These are phyloP conservation scores for Penicillium goetzii DNA, from an alignment of 495 filamentous ascomycete species.

Conservation along the genomic window DNA sequence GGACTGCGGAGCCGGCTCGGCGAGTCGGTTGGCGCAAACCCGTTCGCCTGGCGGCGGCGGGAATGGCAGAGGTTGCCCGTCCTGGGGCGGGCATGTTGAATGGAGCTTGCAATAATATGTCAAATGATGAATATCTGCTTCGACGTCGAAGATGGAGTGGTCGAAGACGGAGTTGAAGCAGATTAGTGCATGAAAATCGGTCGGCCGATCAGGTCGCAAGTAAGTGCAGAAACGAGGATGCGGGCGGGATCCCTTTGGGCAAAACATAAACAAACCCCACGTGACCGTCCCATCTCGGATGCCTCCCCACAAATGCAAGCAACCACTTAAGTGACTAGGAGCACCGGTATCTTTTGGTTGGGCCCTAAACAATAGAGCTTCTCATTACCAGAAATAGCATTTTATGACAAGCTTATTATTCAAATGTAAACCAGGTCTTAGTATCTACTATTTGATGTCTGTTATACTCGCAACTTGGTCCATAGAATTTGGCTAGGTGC, in stretches of 20 bases:
- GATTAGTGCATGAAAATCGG: constrained; percentile 8
- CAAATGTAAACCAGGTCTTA: no score
- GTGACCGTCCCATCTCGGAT: constrained; percentile 19
- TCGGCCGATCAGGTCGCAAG: constrained; percentile 2
- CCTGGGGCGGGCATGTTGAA: constrained; percentile 57
- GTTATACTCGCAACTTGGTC: not conserved
- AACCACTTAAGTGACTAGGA: not conserved
- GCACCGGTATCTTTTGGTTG: not conserved
- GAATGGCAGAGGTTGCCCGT: constrained; percentile 55
- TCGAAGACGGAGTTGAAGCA: not conserved
- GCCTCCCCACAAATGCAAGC: not conserved
- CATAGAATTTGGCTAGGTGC: not conserved
- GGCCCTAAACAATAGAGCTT: not conserved
- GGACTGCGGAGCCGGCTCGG: constrained; percentile 36
- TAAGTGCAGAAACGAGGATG: constrained; percentile 20
- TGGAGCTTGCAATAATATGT: constrained; percentile 3
- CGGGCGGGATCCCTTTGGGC: constrained; percentile 32
- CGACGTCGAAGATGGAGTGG: not conserved
- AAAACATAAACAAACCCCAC: constrained; percentile 53
- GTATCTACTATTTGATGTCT: not conserved
- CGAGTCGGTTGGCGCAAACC: constrained; percentile 59
- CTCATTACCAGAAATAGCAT: no score
- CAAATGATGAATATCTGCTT: not conserved
- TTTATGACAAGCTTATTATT: no score
- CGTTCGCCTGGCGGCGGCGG: constrained; percentile 54